Percentiles rank a stretch among this genome's conserved stretches.
Conservation (phyloP, 345 rosid species). For the Eucalyptus victrix region DNA sequence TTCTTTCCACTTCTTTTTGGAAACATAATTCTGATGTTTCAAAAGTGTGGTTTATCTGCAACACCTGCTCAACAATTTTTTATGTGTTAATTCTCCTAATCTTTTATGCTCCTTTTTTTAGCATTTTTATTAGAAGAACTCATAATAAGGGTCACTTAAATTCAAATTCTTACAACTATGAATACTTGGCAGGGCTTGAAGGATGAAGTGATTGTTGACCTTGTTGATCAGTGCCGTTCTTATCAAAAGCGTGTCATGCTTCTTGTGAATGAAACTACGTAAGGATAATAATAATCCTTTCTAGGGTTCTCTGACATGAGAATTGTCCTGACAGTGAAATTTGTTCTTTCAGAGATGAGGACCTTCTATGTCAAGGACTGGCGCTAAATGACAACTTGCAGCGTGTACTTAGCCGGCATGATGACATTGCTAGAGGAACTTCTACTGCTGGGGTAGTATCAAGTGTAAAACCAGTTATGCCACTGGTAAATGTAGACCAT, state of each 20-base stretch:
- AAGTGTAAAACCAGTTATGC: slow-evolving; percentile 11
- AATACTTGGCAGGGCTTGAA: slow-evolving; percentile 51
- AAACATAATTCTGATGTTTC: neutral
- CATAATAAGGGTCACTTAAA: neutral
- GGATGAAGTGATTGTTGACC: slow-evolving; percentile 87
- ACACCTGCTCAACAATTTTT: neutral
- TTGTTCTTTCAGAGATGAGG: slow-evolving; percentile 54
- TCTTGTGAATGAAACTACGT: slow-evolving; percentile 73
- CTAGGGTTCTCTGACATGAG: neutral
- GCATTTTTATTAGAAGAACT: neutral
- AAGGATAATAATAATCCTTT: slow-evolving; percentile 4
- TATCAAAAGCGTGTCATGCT: slow-evolving; percentile 81
- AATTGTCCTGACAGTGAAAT: neutral
- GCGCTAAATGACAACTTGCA: slow-evolving; percentile 79
- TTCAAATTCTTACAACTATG: neutral
- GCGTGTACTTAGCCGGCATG: slow-evolving; percentile 73
- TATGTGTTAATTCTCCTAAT: neutral
- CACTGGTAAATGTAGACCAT: slow-evolving; percentile 56
- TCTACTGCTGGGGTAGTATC: slow-evolving; percentile 9
- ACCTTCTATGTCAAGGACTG: slow-evolving; percentile 71
- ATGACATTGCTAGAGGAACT: slow-evolving; percentile 64
- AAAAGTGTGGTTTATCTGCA: neutral
- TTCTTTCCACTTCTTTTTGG: neutral
- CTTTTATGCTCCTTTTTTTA: neutral
- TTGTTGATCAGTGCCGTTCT: slow-evolving; percentile 89